Percentiles rank a stretch among this genome's conserved stretches.
These are phyloP conservation scores for Ceratocystis variospora DNA, from an alignment of 2,329 filamentous ascomycete species.

Conservation along the genomic window DNA sequence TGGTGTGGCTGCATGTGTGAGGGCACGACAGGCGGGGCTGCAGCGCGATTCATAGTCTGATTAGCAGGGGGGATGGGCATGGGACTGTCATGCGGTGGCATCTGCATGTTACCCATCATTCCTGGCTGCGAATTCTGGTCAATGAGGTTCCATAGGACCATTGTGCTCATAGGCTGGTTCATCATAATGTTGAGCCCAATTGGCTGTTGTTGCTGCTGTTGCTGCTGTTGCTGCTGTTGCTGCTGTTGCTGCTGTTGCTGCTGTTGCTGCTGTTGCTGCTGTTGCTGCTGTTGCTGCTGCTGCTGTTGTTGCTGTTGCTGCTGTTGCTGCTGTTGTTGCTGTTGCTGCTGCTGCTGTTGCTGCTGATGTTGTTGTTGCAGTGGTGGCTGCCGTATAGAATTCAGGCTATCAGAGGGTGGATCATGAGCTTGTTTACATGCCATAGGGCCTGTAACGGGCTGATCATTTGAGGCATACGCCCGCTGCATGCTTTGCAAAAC, in stretches of 20 bases:
- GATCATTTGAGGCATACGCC: neutral
- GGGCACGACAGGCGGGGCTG: conserved; percentile 3
- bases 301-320: neutral
- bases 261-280: neutral
- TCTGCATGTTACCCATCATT: conserved; percentile 7
- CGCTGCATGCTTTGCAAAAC: neutral
- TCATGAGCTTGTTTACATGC: neutral
- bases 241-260: neutral
- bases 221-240: neutral
- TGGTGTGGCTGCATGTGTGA: conserved; percentile 9
- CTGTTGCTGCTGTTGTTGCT: neutral
- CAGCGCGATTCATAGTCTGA: neutral
- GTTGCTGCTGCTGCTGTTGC: neutral
- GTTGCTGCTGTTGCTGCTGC: neutral
- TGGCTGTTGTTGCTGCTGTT: conserved; percentile 1
- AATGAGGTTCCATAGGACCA: conserved; percentile 18
- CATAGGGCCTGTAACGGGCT: neutral
- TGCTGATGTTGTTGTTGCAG: neutral
- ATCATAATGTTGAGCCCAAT: conserved; percentile 17
- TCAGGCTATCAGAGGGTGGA: neutral
- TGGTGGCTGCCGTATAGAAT: neutral
- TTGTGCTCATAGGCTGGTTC: conserved; percentile 13
- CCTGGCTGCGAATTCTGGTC: conserved; percentile 8
- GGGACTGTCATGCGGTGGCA: neutral
- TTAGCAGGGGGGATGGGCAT: neutral